Base-by-base conservation (phyloP, 1,284 basidiomycete species). In the Rhodotorula mucilaginosa region DNA sequence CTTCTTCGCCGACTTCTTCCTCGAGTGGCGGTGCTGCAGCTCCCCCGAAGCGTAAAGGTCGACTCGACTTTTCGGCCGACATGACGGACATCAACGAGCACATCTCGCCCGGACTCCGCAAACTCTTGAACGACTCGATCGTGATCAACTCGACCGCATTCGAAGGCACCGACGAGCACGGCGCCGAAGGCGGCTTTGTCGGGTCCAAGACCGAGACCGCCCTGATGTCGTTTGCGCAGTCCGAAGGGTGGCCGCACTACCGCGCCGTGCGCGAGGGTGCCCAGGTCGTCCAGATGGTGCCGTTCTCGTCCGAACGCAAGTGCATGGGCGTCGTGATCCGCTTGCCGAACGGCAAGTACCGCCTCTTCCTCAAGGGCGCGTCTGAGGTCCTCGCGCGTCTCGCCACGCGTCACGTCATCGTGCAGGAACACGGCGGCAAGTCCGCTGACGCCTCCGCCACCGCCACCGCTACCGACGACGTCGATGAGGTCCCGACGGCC, bases 171-270 rank as follows among this genome's bases (percentile, higher is more conserved):
- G 87, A 92, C 80, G 83, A 87, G 34, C 87, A 88, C 58, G 86
- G 86, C 12, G 87, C 86, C n/a, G 83, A 88, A 74, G 77, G 82
- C 51, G 83, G 87, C 31, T 97, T 98, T 79, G 86, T 97, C 64
- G 96, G 97, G 10, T 93, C 88, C 84, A 98, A 99, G 86, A 98
- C 96, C 12, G 96, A 99, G 84, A 93, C 91, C 0, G 96, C 96
- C 1, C 85, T 99, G 34, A 84, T 99, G 31, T 87, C 88, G 76
- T 93, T 98, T 78, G 91, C 92, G n/a, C 89, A 91, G 83, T 88
- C 92, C 64, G 87, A 92, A 61, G 84, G 86, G 12, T 99, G 96
- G 95, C 83, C 84, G 13, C 84, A 90, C 78, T 96, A 92, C 84
- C 87, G 85, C 78, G 79, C 84, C 64, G 87, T 86, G 16, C 86